These are phyloP conservation scores for Petasospora rhodanensis DNA, from an alignment of 1,139 yeast species.

Conservation along the genomic window DNA sequence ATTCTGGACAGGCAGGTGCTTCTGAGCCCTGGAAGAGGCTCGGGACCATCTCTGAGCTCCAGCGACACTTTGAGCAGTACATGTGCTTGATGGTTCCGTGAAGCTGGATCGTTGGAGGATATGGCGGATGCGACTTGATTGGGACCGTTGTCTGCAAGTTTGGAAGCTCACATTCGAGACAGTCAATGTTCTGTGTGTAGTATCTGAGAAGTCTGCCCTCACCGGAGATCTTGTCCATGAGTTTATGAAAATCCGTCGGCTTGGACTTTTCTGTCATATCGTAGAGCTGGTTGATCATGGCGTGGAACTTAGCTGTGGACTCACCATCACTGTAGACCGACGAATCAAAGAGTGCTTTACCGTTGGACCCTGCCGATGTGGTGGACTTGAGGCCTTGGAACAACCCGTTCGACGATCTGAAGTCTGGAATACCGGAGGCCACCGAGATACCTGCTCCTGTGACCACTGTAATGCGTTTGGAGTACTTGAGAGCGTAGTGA, in stretches of 20 bases:
- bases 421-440: conserved; percentile 88
- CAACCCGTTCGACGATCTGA: conserved; percentile 73
- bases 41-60: conserved; percentile 39
- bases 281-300: conserved; percentile 64
- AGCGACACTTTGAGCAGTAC: conserved; percentile 72
- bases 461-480: conserved; percentile 48
- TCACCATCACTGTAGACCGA: conserved; percentile 67
- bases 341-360: conserved; percentile 77
- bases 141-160: conserved; percentile 48
- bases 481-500: conserved; percentile 42
- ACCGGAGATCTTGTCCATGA: conserved; percentile 53
- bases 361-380: conserved; percentile 47
- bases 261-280: conserved; percentile 49
- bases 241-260: conserved; percentile 71
- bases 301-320: conserved; percentile 61
- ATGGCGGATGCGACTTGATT: conserved; percentile 34
- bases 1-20: conserved; percentile 51
- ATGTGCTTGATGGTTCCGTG: conserved; percentile 74
- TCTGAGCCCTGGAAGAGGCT: conserved; percentile 31
- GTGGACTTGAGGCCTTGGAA: conserved; percentile 56
- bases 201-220: conserved; percentile 64
- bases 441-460: conserved; percentile 92
- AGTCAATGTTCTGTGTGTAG: conserved; percentile 71
- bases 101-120: conserved; percentile 60
- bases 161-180: conserved; percentile 35